phyloP scores from a whole-genome alignment of 495 filamentous ascomycete genomes.

The Penicillium parvum region DNA sequence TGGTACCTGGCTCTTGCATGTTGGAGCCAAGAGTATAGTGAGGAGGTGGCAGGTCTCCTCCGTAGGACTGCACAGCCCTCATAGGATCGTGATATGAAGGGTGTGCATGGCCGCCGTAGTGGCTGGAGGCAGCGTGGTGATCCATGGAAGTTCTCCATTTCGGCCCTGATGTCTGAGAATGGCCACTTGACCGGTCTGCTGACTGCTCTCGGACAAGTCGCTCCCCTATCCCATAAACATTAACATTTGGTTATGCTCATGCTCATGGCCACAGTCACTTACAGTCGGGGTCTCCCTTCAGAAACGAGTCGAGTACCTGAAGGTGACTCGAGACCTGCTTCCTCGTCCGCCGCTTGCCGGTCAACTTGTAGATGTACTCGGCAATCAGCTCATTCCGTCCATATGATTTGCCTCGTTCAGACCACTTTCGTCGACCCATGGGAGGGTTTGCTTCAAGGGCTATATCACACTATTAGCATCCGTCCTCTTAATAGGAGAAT shows the following conservation, averaged over 20 bases:
- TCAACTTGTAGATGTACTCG: constrained; percentile 69
- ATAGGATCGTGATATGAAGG: constrained; percentile 31
- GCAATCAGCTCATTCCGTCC: constrained; percentile 92
- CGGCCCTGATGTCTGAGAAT: constrained; percentile 31
- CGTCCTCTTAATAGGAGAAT: neutral
- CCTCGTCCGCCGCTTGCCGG: constrained; percentile 60
- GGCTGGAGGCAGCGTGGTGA: constrained; percentile 29
- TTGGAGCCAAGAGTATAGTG: constrained; percentile 35
- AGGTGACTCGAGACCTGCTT: constrained; percentile 97
- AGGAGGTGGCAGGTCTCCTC: constrained; percentile 35
- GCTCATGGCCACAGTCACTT: constrained; percentile 11
- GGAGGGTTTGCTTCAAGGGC: constrained; percentile 75
- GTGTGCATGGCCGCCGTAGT: constrained; percentile 28
- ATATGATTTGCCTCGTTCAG: constrained; percentile 63
- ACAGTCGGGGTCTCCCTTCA: constrained; percentile 57
- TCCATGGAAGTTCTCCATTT: constrained; percentile 41
- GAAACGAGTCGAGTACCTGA: constrained; percentile 87
- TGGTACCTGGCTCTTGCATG: constrained; percentile 29
- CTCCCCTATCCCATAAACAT: constrained; percentile 29
- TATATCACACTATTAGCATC: constrained; percentile 30
- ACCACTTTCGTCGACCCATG: constrained; percentile 77
- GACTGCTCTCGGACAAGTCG: constrained; percentile 41
- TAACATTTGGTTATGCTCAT: constrained; percentile 5
- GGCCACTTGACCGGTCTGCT: constrained; percentile 34
- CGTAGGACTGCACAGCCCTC: constrained; percentile 34